Conservation (phyloP, 2,329 filamentous ascomycete species). For the Phoma sp. region DNA sequence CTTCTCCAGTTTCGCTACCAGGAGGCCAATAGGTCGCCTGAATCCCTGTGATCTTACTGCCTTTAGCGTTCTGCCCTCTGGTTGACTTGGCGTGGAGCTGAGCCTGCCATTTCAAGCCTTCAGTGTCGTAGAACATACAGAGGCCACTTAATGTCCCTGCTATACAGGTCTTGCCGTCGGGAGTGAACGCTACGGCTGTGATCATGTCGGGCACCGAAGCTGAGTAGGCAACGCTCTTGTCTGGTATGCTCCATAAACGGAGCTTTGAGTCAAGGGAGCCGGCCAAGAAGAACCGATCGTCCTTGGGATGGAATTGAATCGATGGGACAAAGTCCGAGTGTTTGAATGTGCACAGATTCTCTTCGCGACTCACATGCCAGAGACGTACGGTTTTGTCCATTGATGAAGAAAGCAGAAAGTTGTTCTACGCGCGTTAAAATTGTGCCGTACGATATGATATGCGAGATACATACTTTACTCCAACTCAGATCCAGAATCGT, state of each 20-base stretch:
- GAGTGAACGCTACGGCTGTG: conserved; percentile 91
- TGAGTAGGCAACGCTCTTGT: conserved; percentile 88
- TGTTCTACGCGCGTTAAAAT: conserved; percentile 64
- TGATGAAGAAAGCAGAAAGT: conserved; percentile 91
- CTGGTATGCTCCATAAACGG: conserved; percentile 94
- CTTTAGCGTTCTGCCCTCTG: conserved; percentile 90
- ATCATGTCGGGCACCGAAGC: conserved; percentile 83
- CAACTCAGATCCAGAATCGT: conserved; percentile 92
- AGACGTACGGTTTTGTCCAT: conserved; percentile 98
- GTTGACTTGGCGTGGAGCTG: conserved; percentile 95
- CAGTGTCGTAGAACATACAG: conserved; percentile 91
- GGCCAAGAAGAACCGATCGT: conserved; percentile 95
- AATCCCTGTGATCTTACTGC: conserved; percentile 96
- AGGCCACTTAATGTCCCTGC: conserved; percentile 85
- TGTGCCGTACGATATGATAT: not conserved
- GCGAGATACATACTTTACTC: conserved; percentile 73
- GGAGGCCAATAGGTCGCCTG: conserved; percentile 71
- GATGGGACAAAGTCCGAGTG: conserved; percentile 95
- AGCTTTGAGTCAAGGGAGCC: conserved; percentile 89
- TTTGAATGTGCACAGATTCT: conserved; percentile 92
- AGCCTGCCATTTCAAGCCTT: conserved; percentile 80
- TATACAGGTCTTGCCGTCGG: conserved; percentile 87
- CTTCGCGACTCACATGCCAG: conserved; percentile 85
- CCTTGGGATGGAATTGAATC: conserved; percentile 90
- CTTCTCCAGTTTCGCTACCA: conserved; percentile 65